Base-by-base conservation (phyloP, 2,329 filamentous ascomycete genomes). In the Ceratocystis cacaofunesta region DNA sequence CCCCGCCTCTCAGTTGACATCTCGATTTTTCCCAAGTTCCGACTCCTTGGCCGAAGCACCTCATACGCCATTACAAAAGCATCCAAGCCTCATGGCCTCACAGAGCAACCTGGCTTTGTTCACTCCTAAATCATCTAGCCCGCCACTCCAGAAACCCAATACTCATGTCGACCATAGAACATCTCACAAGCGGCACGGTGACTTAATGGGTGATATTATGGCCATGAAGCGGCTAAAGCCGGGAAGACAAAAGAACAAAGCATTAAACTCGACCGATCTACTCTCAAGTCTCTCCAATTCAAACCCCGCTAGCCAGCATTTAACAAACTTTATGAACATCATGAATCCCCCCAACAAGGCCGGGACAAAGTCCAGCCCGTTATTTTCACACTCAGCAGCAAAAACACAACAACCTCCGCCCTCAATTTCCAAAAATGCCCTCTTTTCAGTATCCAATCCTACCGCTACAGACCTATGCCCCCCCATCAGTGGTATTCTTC, bases 271-370 rank as follows among this genome's bases (percentile, higher is more conserved):
- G 12, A 19, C 58, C 8, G 48, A 12, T 48, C 15, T 63, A 48
- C 28, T 67, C 1, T n/a, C 58, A 22, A 32, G 41, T 22, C 25
- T 62, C 57, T 44, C 25, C 0, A 36, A 68, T 22, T 15, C 65
- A 8, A 69, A 66, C 36, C 69, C 15, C 2, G 61, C 72, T 3
- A 67, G 68, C n/a, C 30, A 65, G 5, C 74, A 75, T 2, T 69
- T 72, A 15, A 28, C n/a, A 0, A 72, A 70, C 69, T 69, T 76
- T 17, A 66, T 55, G 12, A 64, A 69, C 15, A 63, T 63, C 1
- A 19, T 65, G 3, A 3, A 55, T 0, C 28, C 5, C 69, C 43
- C 70, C 68, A 8, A 17, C 36, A 41, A 50, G 62, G 61, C 66
- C 50, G 7, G 68, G 65, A 1, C 28, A 46, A n/a, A 12, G 65